These are phyloP conservation scores for Heterobasidion parviporum DNA, from an alignment of 1,284 basidiomycete genomes.

Conservation along the genomic window DNA sequence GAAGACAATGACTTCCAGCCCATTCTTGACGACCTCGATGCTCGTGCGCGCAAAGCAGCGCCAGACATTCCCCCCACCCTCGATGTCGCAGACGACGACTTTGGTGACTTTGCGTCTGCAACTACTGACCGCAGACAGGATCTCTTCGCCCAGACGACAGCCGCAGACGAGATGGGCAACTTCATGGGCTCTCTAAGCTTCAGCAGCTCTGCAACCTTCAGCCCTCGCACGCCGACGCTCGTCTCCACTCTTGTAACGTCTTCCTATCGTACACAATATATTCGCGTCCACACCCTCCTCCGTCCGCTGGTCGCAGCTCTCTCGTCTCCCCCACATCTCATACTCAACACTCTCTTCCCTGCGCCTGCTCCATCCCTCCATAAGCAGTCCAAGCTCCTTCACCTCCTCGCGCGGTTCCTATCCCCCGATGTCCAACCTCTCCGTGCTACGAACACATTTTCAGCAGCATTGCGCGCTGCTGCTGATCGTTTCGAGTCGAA, in stretches of 20 bases:
- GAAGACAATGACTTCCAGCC: slow-evolving; percentile 33
- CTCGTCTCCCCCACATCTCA: slow-evolving; percentile 41
- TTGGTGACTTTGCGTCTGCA: slow-evolving; percentile 76
- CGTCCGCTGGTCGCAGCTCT: slow-evolving; percentile 49
- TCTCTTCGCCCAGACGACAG: slow-evolving; percentile 23
- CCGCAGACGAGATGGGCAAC: slow-evolving; percentile 39
- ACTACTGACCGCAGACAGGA: slow-evolving; percentile 17
- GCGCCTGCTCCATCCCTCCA: slow-evolving; percentile 24
- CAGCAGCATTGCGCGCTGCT: slow-evolving; percentile 63
- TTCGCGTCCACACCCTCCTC: slow-evolving; percentile 58
- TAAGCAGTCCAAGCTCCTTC: slow-evolving; percentile 54
- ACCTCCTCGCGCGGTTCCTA: slow-evolving; percentile 68
- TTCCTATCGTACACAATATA: slow-evolving; percentile 43
- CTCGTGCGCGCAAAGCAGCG: slow-evolving; percentile 27
- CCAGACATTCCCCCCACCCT: slow-evolving; percentile 47
- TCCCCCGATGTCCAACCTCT: slow-evolving; percentile 60
- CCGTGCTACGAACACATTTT: slow-evolving; percentile 49
- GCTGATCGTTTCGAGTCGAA: slow-evolving; percentile 85
- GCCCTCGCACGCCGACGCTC: slow-evolving; percentile 13
- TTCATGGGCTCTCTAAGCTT: slow-evolving; percentile 38
- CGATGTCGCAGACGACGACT: slow-evolving; percentile 68
- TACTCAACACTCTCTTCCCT: slow-evolving; percentile 47
- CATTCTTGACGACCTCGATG: slow-evolving; percentile 59
- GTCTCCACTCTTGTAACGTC: slow-evolving; percentile 16
- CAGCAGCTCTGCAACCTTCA: neutral